Percentiles rank a stretch among this genome's conserved stretches.
Evolutionary conservation across 495 filamentous ascomycete genomes (phyloP).

Genomic region (Xylaria castorea): DNA sequence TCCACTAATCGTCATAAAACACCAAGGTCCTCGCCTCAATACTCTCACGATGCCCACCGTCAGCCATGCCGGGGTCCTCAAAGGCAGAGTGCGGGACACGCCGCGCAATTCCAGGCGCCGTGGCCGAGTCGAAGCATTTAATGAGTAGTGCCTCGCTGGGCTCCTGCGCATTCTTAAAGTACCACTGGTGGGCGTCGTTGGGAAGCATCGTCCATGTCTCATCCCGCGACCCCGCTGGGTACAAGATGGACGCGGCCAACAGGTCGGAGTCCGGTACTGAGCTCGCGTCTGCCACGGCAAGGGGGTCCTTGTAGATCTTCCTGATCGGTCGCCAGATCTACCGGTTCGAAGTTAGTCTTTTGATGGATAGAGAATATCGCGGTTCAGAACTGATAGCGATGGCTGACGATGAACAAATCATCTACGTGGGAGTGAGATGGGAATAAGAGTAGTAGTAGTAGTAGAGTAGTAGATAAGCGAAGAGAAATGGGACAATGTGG

Average conservation of each 20-base stretch:
- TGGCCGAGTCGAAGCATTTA: constrained; percentile 72
- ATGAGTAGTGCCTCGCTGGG: constrained; percentile 66
- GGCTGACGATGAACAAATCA: neutral
- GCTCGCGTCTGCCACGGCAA: constrained; percentile 65
- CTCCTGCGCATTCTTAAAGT: constrained; percentile 71
- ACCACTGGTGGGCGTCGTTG: constrained; percentile 66
- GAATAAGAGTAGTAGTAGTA: neutral
- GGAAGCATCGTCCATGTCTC: constrained; percentile 74
- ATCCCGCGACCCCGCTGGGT: constrained; percentile 66
- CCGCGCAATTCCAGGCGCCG: constrained; percentile 59
- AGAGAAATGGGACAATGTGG: neutral
- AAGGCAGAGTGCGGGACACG: constrained; percentile 70
- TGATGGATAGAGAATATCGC: neutral
- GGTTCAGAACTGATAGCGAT: neutral
- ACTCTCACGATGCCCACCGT: constrained; percentile 69
- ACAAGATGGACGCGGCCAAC: constrained; percentile 69
- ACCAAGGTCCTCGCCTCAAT: constrained; percentile 68
- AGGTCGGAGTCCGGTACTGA: constrained; percentile 70
- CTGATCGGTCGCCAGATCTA: constrained; percentile 71
- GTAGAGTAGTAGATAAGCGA: neutral
- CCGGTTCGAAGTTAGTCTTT: neutral
- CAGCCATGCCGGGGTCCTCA: constrained; percentile 56
- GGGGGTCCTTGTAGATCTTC: constrained; percentile 64
- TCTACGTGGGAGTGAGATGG: neutral
- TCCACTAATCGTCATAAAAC: constrained; percentile 43